These are phyloP conservation scores for Fusarium equiseti DNA, from an alignment of 2,329 filamentous ascomycete species.

Conservation along the genomic window DNA sequence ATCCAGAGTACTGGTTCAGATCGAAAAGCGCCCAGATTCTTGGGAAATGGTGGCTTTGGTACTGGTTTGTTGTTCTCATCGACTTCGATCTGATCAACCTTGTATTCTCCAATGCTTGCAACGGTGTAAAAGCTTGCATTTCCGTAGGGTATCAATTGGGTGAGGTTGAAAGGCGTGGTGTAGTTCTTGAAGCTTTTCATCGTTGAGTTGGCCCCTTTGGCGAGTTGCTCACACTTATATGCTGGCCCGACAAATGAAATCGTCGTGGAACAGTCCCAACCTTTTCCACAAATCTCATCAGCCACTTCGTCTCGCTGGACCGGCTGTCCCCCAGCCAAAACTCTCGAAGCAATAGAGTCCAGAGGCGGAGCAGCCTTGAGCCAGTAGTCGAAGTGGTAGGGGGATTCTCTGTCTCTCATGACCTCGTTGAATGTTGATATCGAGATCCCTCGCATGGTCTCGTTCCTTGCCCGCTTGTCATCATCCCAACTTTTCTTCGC, in stretches of 20 bases:
- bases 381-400: slow-evolving; percentile 36
- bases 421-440: slow-evolving; percentile 33
- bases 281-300: slow-evolving; percentile 29
- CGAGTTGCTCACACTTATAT: slow-evolving; percentile 38
- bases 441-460: slow-evolving; percentile 28
- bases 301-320: slow-evolving; percentile 31
- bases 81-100: slow-evolving; percentile 8
- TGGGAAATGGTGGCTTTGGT: slow-evolving; percentile 15
- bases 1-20: slow-evolving; percentile 39
- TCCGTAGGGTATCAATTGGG: slow-evolving; percentile 18
- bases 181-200: slow-evolving; percentile 12
- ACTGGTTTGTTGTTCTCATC: slow-evolving; percentile 15
- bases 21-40: slow-evolving; percentile 30
- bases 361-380: slow-evolving; percentile 18
- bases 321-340: slow-evolving; percentile 28
- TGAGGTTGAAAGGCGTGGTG: slow-evolving; percentile 32
- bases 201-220: not conserved
- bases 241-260: slow-evolving; percentile 37
- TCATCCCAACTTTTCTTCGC: slow-evolving; percentile 17
- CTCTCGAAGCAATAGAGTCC: slow-evolving; percentile 23
- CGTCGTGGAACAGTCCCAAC: slow-evolving; percentile 39
- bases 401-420: not conserved
- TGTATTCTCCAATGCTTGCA: slow-evolving; percentile 31
- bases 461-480: slow-evolving; percentile 4
- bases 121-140: slow-evolving; percentile 26